Conservation (phyloP, 805 yeast genomes). For the Yarrowia porcina region DNA sequence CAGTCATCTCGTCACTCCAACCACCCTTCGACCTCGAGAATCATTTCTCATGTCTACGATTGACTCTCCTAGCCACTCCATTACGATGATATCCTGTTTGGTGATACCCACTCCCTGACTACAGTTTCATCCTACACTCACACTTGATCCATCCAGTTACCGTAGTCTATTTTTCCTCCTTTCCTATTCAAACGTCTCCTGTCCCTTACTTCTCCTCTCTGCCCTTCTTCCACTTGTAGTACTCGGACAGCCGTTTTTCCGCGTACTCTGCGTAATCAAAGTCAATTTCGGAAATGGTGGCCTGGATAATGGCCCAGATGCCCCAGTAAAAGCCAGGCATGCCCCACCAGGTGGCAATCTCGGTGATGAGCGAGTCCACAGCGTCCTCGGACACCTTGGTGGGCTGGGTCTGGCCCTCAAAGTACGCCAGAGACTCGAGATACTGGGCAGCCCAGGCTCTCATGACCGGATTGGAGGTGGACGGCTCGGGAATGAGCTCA, state of each 20-base stretch:
- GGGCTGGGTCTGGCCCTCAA: slow-evolving; percentile 9
- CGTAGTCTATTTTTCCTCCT: neutral
- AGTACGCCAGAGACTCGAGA: slow-evolving; percentile 39
- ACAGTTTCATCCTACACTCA: no score
- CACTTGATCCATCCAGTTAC: neutral
- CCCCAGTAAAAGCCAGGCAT: slow-evolving; percentile 86
- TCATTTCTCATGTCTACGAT: no score
- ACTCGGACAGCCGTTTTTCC: slow-evolving; percentile 57
- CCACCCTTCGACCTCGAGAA: no score
- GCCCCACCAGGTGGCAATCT: slow-evolving; percentile 63
- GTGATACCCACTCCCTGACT: no score
- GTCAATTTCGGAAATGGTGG: slow-evolving; percentile 64
- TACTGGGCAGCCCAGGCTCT: slow-evolving; percentile 60
- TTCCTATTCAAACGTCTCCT: neutral
- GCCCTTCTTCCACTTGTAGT: slow-evolving; percentile 59
- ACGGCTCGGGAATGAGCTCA: slow-evolving; percentile 55
- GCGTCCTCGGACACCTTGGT: slow-evolving; percentile 31
- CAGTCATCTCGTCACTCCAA: no score
- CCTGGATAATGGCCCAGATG: slow-evolving; percentile 75
- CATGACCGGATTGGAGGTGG: slow-evolving; percentile 44
- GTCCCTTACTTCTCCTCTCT: neutral
- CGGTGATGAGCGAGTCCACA: slow-evolving; percentile 50
- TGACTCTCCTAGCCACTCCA: neutral
- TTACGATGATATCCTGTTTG: no score
- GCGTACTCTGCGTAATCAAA: slow-evolving; percentile 67